phyloP scores from a whole-genome alignment of 1,284 basidiomycete species.

The Ceratobasidium sp. region DNA sequence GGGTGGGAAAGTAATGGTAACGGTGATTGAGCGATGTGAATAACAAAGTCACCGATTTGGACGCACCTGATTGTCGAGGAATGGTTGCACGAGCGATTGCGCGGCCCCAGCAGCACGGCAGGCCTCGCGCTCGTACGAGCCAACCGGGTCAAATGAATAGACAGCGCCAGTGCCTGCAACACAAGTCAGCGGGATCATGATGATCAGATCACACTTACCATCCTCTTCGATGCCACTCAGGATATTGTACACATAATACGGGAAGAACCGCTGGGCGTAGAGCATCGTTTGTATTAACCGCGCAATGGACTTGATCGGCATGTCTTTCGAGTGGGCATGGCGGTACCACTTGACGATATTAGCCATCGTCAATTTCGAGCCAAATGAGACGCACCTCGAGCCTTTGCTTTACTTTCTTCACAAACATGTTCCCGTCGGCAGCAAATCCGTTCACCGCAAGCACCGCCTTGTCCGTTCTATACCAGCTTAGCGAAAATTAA shows the following conservation, averaged over 20 bases:
- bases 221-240: constrained; percentile 93
- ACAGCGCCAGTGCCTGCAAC: constrained; percentile 90
- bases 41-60: constrained; percentile 57
- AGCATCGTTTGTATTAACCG: constrained; percentile 96
- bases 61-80: constrained; percentile 91
- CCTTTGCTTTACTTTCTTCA: constrained; percentile 91
- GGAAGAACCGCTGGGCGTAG: constrained; percentile 92
- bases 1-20: neutral
- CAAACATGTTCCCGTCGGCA: constrained; percentile 94
- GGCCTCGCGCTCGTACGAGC: constrained; percentile 92
- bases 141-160: constrained; percentile 96
- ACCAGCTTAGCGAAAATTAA: constrained; percentile 30
- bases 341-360: constrained; percentile 78
- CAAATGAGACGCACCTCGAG: constrained; percentile 69
- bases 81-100: constrained; percentile 88
- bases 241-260: constrained; percentile 95
- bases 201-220: constrained; percentile 59
- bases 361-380: constrained; percentile 42
- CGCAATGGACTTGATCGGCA: constrained; percentile 90
- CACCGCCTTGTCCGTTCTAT: constrained; percentile 89
- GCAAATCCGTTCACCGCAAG: constrained; percentile 94
- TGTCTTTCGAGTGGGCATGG: constrained; percentile 92
- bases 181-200: neutral
- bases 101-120: constrained; percentile 94
- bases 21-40: constrained; percentile 44